phyloP scores from a whole-genome alignment of 352 stramenopile species.

The Phytopythium ostracodes region DNA sequence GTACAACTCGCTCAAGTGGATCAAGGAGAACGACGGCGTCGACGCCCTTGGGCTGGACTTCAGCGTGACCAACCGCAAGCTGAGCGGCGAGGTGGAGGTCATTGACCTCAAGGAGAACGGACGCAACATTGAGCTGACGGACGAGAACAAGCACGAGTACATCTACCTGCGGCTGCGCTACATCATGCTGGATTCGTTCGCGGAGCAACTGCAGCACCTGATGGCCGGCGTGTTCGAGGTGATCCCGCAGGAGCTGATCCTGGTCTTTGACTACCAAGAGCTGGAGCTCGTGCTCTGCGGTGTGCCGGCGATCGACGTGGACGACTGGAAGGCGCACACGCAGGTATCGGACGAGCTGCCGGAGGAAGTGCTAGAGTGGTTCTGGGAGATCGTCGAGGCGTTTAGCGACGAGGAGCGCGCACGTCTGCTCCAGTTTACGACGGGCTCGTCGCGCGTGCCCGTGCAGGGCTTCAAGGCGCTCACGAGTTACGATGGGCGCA shows the following conservation, averaged over 20 bases:
- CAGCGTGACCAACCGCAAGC: conserved; percentile 74
- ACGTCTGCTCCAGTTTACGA: conserved; percentile 82
- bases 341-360: conserved; percentile 86
- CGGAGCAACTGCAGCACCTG: conserved; percentile 90
- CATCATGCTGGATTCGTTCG: conserved; percentile 93
- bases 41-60: conserved; percentile 77
- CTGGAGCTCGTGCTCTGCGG: conserved; percentile 79
- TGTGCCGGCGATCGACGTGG: conserved; percentile 75
- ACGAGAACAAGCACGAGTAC: conserved; percentile 98
- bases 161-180: conserved; percentile 94
- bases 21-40: conserved; percentile 82
- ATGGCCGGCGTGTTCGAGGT: conserved; percentile 96
- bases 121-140: conserved; percentile 86
- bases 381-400: conserved; percentile 71
- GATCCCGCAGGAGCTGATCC: conserved; percentile 86
- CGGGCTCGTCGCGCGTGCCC: conserved; percentile 80
- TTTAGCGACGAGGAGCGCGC: conserved; percentile 74
- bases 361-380: conserved; percentile 70
- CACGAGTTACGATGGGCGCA: conserved; percentile 78
- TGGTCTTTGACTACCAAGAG: conserved; percentile 84
- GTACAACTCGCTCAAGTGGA: conserved; percentile 79
- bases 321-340: conserved; percentile 81
- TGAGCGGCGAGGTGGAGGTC: conserved; percentile 69
- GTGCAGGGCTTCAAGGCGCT: conserved; percentile 80
- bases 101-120: conserved; percentile 84